Percentiles rank a stretch among this genome's conserved stretches.
phyloP scores from a whole-genome alignment of 306 rosid genomes.

The Corylus heterophylla region DNA sequence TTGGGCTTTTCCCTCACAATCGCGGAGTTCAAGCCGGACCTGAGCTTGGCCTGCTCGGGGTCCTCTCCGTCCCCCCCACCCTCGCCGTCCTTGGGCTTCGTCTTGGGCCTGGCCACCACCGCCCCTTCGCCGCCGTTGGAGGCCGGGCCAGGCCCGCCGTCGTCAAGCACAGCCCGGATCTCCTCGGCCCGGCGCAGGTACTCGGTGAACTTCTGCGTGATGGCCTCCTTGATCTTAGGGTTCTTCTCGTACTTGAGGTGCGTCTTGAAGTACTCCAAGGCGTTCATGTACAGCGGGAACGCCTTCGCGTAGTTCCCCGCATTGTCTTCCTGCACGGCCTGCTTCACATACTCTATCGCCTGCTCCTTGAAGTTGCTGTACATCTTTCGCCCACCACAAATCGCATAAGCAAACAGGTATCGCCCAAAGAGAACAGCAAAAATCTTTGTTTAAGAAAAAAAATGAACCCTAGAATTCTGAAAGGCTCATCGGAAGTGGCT shows the following conservation, averaged over 20 bases:
- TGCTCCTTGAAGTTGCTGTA: constrained; percentile 99
- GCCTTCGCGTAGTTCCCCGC: constrained; percentile 95
- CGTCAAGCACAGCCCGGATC: constrained; percentile 83
- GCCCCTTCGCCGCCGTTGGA: constrained; percentile 96
- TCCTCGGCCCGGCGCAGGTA: constrained; percentile 98
- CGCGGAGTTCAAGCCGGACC: constrained; percentile 89
- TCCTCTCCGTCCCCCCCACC: constrained; percentile 83
- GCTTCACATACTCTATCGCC: constrained; percentile 96
- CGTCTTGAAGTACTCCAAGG: constrained; percentile 90
- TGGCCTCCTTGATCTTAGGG: constrained; percentile 93
- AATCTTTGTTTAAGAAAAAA: not conserved
- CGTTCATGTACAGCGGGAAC: constrained; percentile 92
- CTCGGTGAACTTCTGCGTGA: constrained; percentile 93
- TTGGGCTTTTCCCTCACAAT: constrained; percentile 93
- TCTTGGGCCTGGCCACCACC: constrained; percentile 80
- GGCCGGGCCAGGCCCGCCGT: constrained; percentile 88
- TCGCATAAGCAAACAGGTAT: constrained; percentile 26
- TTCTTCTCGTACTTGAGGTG: constrained; percentile 97
- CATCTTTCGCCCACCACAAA: constrained; percentile 45
- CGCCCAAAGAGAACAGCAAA: not conserved
- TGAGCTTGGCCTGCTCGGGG: constrained; percentile 82
- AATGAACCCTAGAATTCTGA: constrained; percentile 42
- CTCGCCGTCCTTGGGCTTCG: constrained; percentile 81
- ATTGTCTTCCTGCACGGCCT: constrained; percentile 93
- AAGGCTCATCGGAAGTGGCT: not conserved